Percentiles rank a stretch among this genome's conserved stretches.
Conservation (phyloP, 1,139 yeast genomes). For the Pichia sp. region DNA sequence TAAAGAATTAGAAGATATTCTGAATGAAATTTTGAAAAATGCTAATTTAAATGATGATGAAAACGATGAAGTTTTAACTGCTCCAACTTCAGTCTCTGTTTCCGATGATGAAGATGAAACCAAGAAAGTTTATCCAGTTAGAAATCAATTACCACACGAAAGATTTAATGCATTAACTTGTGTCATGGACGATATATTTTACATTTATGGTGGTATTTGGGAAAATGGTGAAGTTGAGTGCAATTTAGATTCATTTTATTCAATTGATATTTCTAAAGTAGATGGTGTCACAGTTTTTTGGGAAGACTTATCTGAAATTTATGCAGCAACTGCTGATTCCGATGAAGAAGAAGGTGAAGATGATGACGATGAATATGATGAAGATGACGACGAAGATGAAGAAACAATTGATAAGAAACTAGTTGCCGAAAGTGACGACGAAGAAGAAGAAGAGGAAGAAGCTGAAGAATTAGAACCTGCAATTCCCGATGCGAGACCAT, state of each 20-base stretch:
- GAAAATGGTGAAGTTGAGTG: slow-evolving; percentile 84
- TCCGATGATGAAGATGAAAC: slow-evolving; percentile 32
- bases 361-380: slow-evolving; percentile 61
- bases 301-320: slow-evolving; percentile 73
- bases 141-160: slow-evolving; percentile 72
- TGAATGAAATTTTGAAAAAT: slow-evolving; percentile 67
- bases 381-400: slow-evolving; percentile 47
- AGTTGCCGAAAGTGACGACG: slow-evolving; percentile 42
- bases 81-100: neutral
- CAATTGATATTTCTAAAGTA: slow-evolving; percentile 75
- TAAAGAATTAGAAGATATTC: slow-evolving; percentile 75
- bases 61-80: slow-evolving; percentile 36
- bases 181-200: slow-evolving; percentile 77
- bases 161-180: slow-evolving; percentile 84
- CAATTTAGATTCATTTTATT: slow-evolving; percentile 76
- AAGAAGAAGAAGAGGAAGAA: slow-evolving; percentile 52
- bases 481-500: slow-evolving; percentile 86
- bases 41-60: slow-evolving; percentile 55
- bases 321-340: slow-evolving; percentile 45
- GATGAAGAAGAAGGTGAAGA: slow-evolving; percentile 56
- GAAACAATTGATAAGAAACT: slow-evolving; percentile 38
- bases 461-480: slow-evolving; percentile 64
- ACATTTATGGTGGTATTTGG: slow-evolving; percentile 88
- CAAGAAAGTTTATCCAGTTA: slow-evolving; percentile 43
- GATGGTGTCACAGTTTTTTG: slow-evolving; percentile 87